Evolutionary conservation across 441 rosid genomes (phyloP).

Genomic region (Erysimum pusillum): DNA sequence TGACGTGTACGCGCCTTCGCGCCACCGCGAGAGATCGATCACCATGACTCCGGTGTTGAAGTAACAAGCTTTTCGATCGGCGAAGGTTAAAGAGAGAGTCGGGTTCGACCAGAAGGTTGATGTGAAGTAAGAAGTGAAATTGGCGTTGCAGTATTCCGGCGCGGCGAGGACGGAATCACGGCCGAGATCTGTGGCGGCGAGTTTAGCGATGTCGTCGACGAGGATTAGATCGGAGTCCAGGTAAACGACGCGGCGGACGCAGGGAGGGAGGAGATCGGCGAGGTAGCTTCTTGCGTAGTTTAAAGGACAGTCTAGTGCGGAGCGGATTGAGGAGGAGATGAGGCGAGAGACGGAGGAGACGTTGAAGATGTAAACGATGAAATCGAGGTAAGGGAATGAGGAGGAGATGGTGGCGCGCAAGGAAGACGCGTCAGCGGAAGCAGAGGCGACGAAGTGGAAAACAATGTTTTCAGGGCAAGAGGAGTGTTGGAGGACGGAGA

Average conservation of each 20-base stretch:
- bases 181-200: conserved; percentile 74
- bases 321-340: conserved; percentile 90
- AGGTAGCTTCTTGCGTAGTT: conserved; percentile 95
- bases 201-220: conserved; percentile 86
- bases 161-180: conserved; percentile 73
- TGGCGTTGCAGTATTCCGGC: conserved; percentile 93
- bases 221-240: conserved; percentile 92
- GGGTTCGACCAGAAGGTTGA: conserved; percentile 90
- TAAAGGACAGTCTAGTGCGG: conserved; percentile 87
- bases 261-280: conserved; percentile 75
- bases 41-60: conserved; percentile 99
- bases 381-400: conserved; percentile 83
- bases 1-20: conserved; percentile 72
- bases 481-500: conserved; percentile 91
- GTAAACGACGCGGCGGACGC: conserved; percentile 84
- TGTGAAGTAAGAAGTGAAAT: conserved; percentile 90
- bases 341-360: conserved; percentile 69
- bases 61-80: conserved; percentile 68
- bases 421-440: conserved; percentile 63
- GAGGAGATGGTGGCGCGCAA: conserved; percentile 69
- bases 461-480: conserved; percentile 84
- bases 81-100: conserved; percentile 72
- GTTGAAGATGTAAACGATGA: conserved; percentile 67
- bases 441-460: conserved; percentile 85
- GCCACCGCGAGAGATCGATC: conserved; percentile 87